Evolutionary conservation across 108 stramenopile species (phyloP), one percentile per base, ranked within the genome.

Genomic region (Pseudonitzschia delicatissima): DNA sequence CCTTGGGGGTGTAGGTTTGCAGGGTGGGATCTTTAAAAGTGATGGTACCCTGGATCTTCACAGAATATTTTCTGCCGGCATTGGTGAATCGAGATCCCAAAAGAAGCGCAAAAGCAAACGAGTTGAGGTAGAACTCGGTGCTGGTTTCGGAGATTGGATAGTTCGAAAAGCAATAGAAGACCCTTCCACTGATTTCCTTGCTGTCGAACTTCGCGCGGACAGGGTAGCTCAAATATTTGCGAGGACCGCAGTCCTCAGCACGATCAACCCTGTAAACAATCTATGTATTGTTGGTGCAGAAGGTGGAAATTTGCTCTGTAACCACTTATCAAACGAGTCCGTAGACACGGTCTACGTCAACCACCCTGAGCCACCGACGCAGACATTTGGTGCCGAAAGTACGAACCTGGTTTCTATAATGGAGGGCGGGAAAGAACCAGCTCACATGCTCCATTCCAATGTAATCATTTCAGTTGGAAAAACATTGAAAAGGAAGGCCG

Each of bases 331-430:
- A n/a, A 15, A 63, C 1, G 68, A 51, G 28, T 76, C 86, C 17
- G 69, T 86, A 18, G 71, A 73, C 26, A 82, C 77, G 5, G 71
- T 93, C 49, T 93, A 79, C 63, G 84, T 88, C 45, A 93, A 93
- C 59, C 89, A 91, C 68, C 92, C 92, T 8, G 92, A 93, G 49
- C 92, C 92, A 50, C 92, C 92, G 2, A 93, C 92, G 7, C 92
- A 93, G 76, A 87, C 86, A 11, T 87, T 76, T 47, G 86, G 82
- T 26, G 77, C 76, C 0, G 66, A 86, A 57, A 31, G 29, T 52
- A 33, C 31, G 21, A 62, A 62, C 17, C 39, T 82, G 21, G 55
- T 72, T 44, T 27, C 48, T 2, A 77, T 86, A 18, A 62, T 74
- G 49, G 44, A 62, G 28, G 81, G 82, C 15, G 87, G 67, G 7